phyloP scores from a whole-genome alignment of 768 basidiomycete species.

The Plicaturopsis crispa region DNA sequence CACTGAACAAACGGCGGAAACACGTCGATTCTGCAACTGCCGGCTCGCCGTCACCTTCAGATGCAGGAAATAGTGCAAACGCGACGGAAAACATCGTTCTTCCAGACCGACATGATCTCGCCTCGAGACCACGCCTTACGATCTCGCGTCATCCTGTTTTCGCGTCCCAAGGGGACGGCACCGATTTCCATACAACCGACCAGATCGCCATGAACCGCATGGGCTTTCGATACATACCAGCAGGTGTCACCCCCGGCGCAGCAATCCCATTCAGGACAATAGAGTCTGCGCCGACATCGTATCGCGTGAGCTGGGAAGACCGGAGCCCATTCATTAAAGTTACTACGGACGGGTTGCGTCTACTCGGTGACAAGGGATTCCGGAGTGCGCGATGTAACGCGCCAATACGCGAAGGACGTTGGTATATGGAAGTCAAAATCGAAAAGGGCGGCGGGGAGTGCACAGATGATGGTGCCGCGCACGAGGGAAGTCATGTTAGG shows the following conservation, averaged over 20 bases:
- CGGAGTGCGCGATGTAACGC: conserved; percentile 86
- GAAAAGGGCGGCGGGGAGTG: conserved; percentile 65
- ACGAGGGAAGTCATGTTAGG: conserved; percentile 76
- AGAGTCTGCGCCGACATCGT: conserved; percentile 63
- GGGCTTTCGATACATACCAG: conserved; percentile 75
- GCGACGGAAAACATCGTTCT: conserved; percentile 41
- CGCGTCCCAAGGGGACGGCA: conserved; percentile 45
- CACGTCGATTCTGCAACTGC: no score
- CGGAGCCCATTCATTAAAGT: conserved; percentile 75
- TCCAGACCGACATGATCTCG: conserved; percentile 60
- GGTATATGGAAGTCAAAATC: conserved; percentile 91
- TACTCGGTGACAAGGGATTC: conserved; percentile 84
- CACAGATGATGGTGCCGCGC: conserved; percentile 35
- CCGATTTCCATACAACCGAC: conserved; percentile 61
- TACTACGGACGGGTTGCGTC: conserved; percentile 66
- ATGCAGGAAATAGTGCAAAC: no score
- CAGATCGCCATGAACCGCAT: conserved; percentile 66
- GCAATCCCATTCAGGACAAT: conserved; percentile 68
- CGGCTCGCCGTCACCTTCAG: no score
- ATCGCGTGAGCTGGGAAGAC: conserved; percentile 87
- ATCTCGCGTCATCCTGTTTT: conserved; percentile 73
- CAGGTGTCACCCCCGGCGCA: conserved; percentile 61
- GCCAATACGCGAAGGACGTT: conserved; percentile 80
- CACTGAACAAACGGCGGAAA: no score
- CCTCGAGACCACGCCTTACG: conserved; percentile 59